These are phyloP conservation scores for Candida ulmi DNA, from an alignment of 805 yeast genomes.

Conservation along the genomic window DNA sequence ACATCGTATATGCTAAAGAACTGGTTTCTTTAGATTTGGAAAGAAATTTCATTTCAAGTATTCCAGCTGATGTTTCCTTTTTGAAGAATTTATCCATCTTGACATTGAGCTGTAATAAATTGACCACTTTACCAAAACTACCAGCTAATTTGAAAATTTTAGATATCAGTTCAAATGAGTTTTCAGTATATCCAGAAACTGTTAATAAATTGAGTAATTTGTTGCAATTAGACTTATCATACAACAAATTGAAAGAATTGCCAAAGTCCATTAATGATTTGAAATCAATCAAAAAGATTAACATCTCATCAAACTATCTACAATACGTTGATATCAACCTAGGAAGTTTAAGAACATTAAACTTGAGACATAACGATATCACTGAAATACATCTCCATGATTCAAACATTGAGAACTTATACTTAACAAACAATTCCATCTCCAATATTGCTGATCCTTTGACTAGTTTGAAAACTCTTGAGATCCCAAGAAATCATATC, in stretches of 20 bases:
- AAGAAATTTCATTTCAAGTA: constrained; percentile 64
- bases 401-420: constrained; percentile 56
- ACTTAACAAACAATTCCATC: constrained; percentile 70
- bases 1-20: constrained; percentile 63
- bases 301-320: constrained; percentile 69
- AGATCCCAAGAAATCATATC: constrained; percentile 78
- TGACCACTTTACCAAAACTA: constrained; percentile 54
- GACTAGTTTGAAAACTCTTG: constrained; percentile 58
- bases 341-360: constrained; percentile 59
- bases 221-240: constrained; percentile 70
- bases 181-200: constrained; percentile 58
- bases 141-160: constrained; percentile 50
- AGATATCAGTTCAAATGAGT: constrained; percentile 76
- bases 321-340: constrained; percentile 35
- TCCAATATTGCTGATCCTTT: constrained; percentile 63
- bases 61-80: constrained; percentile 53
- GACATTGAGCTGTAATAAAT: constrained; percentile 70
- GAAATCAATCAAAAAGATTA: constrained; percentile 58
- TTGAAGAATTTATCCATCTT: constrained; percentile 51
- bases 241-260: constrained; percentile 58
- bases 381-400: constrained; percentile 40
- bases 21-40: constrained; percentile 68
- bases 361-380: constrained; percentile 65
- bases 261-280: constrained; percentile 61
- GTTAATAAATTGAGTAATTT: constrained; percentile 55